Base-by-base conservation (phyloP, 805 yeast species). In the Nakazawaea peltata region DNA sequence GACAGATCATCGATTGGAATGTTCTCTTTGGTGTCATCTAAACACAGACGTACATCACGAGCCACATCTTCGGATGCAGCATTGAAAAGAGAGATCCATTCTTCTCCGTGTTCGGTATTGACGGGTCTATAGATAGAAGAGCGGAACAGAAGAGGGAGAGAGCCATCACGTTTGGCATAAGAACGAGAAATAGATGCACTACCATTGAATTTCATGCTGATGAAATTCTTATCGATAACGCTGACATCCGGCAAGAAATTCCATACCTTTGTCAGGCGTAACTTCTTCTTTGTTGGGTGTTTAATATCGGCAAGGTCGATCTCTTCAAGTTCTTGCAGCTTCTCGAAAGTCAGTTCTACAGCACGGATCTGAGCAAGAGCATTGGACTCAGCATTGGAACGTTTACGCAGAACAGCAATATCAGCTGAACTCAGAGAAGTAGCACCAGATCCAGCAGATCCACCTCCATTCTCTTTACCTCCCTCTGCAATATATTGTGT, bases 181-280 rank as follows among this genome's bases (percentile, higher is more conserved):
- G 34, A 69, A 41, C 69, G 50, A 15, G 54, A 45, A 18, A 69
- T 48, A 2, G 77, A 69, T 3, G 81, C 78, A 9, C 75, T 65
- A 4, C 78, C 77, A 4, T 66, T 50, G 46, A 84, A 73, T 53
- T 79, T 82, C 28, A 85, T 61, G 22, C 76, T 66, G 48, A 74
- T 62, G 49, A 70, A 86, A 34, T 69, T 73, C 46, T 84, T 78
- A 57, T 92, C 98, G 71, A 86, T 67, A 69, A 83, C 73, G n/a
- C 90, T 77, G 8, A 92, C 77, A 56, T 92, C 97, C 6, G 98
- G 98, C 42, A 88, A 62, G 19, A 92, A 61, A 18, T 81, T 79
- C 85, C 87, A 84, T 2, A 86, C 67, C 41, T 67, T 69, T 15
- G 79, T 87, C 0, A 95, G 95, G 36, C 69, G 77, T 33, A 86